Evolutionary conservation across 306 rosid species (phyloP), one percentile per base, ranked within the genome.

Genomic region (Rubus idaeus): DNA sequence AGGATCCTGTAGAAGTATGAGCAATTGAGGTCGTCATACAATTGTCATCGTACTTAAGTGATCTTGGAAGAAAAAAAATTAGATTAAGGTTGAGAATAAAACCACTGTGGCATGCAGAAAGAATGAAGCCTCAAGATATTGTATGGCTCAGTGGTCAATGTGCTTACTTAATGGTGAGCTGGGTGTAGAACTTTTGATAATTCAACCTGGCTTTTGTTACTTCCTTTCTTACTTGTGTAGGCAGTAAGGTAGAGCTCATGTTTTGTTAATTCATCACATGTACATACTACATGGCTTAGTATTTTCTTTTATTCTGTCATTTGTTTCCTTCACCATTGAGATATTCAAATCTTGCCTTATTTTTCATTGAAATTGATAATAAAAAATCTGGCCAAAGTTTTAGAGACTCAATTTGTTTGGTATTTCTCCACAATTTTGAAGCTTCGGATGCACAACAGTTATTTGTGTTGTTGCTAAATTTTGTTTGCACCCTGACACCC

Each of bases 1-100:
- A 75, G 70, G 82, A 73, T 82, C 62, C 39, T 21, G 13, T 35
- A 41, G 64, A 63, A 23, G 72, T 49, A n/a, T 81, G 47, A 69
- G 30, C 18, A 51, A 5, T 30, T 49, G 37, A 20, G 62, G 72
- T 70, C 20, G 39, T 53, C 55, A 51, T 79, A 39, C 45, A 50
- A 21, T 61, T 73, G 58, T 40, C 12, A 69, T 23, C 23, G 56
- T 68, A 58, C 77, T 53, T 45, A 35, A 47, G 39, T 60, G 70
- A 57, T 10, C 41, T 46, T 20, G 67, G 50, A 72, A n/a, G n/a
- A 51, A n/a, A 42, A 56, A 50, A 26, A 61, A 3, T 11, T 3
- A 4, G 14, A 26, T 10, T 26, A 23, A 58, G 37, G 17, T 23
- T 20, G 65, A 58, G 79, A 70, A 68, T 61, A 51, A 61, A 35